These are phyloP conservation scores for Metschnikowia arizonensis DNA, from an alignment of 805 yeast species.

Conservation along the genomic window DNA sequence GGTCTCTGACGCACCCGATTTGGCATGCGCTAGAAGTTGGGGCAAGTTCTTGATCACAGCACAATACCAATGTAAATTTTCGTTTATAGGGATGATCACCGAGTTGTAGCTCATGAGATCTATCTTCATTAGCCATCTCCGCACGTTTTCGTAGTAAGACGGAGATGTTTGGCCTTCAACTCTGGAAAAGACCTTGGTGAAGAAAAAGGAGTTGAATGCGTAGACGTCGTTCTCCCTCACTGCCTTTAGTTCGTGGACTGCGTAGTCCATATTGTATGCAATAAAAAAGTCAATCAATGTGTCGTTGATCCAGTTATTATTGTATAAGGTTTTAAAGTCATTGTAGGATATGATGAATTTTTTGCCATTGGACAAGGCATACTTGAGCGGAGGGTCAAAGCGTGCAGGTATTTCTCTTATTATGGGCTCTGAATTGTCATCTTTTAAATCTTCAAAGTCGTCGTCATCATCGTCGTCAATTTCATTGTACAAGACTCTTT, in stretches of 20 bases:
- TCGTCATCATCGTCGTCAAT: slow-evolving; percentile 4
- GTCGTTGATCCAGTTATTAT: slow-evolving; percentile 87
- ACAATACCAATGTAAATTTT: slow-evolving; percentile 82
- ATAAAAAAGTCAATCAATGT: slow-evolving; percentile 81
- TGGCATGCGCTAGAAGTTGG: slow-evolving; percentile 17
- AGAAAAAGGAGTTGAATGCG: slow-evolving; percentile 82
- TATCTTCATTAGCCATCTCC: slow-evolving; percentile 72
- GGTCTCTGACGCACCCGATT: not conserved
- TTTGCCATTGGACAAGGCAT: slow-evolving; percentile 51
- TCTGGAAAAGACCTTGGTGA: slow-evolving; percentile 50
- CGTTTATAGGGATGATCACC: slow-evolving; percentile 78
- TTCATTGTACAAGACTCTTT: slow-evolving; percentile 4
- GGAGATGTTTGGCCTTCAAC: slow-evolving; percentile 19
- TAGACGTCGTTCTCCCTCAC: slow-evolving; percentile 40
- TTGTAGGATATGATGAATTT: slow-evolving; percentile 54
- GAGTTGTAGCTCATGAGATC: slow-evolving; percentile 54
- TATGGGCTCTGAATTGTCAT: slow-evolving; percentile 3
- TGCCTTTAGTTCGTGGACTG: slow-evolving; percentile 20
- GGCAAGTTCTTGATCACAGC: slow-evolving; percentile 62
- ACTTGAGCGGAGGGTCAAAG: slow-evolving; percentile 46
- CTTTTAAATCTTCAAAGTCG: not conserved
- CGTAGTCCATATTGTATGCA: slow-evolving; percentile 48
- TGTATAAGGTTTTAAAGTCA: slow-evolving; percentile 76
- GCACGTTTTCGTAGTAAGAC: slow-evolving; percentile 57
- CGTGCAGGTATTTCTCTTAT: slow-evolving; percentile 28